phyloP scores from a whole-genome alignment of 768 basidiomycete genomes.

The Tylopilus subfusipes region DNA sequence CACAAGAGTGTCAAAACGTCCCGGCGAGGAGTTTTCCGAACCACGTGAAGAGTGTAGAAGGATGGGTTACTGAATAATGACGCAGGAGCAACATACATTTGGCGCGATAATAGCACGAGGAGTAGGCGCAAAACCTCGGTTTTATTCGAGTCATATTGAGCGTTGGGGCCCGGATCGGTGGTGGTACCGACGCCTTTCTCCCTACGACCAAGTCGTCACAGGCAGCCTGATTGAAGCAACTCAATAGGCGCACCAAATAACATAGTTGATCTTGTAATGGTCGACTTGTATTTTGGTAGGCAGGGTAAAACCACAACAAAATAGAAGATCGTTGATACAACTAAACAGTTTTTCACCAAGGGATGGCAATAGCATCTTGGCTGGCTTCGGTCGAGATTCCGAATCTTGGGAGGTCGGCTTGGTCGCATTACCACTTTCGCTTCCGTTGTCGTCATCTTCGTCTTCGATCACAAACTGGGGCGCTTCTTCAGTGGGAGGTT shows the following conservation, averaged over 20 bases:
- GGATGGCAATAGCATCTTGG: slow-evolving; percentile 60
- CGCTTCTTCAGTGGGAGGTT: slow-evolving; percentile 20
- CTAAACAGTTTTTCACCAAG: slow-evolving; percentile 77
- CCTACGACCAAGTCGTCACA: slow-evolving; percentile 43
- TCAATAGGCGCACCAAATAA: slow-evolving; percentile 68
- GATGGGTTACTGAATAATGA: slow-evolving; percentile 71
- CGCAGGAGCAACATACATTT: slow-evolving; percentile 78
- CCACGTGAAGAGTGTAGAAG: slow-evolving; percentile 72
- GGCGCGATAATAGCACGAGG: slow-evolving; percentile 82
- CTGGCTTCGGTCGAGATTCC: slow-evolving; percentile 30
- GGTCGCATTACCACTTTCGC: slow-evolving; percentile 38
- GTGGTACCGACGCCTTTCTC: slow-evolving; percentile 95
- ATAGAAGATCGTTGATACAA: slow-evolving; percentile 80
- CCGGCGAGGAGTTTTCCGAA: slow-evolving; percentile 70
- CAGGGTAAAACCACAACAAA: slow-evolving; percentile 92
- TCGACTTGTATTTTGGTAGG: slow-evolving; percentile 73
- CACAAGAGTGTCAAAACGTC: slow-evolving; percentile 91
- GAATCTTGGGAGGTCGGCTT: slow-evolving; percentile 13
- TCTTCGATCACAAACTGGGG: slow-evolving; percentile 91
- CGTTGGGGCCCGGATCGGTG: slow-evolving; percentile 59
- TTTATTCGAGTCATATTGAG: slow-evolving; percentile 73
- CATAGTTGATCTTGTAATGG: slow-evolving; percentile 79
- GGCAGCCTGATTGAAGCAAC: slow-evolving; percentile 1
- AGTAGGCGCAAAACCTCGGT: slow-evolving; percentile 87
- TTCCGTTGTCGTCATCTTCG: slow-evolving; percentile 50